Evolutionary conservation across 805 yeast genomes (phyloP).

Genomic region (Nakazawaea wickerhamii): DNA sequence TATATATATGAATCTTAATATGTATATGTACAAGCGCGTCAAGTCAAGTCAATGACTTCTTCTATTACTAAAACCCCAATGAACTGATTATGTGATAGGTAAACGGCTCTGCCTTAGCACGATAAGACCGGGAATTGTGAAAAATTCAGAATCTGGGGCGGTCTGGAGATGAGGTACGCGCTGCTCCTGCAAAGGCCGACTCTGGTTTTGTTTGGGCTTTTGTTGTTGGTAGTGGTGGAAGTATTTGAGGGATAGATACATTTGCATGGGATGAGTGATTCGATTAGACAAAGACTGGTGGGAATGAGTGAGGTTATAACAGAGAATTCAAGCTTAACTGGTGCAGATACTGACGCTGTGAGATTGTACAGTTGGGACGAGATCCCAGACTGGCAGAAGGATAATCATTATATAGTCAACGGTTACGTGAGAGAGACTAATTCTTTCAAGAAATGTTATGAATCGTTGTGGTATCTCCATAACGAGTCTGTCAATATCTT

Average conservation of each 20-base stretch:
- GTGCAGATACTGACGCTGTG: too few relatives aligned
- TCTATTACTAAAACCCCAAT: too few relatives aligned
- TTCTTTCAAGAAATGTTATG: slow-evolving; percentile 32
- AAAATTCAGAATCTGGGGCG: background rate
- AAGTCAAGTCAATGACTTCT: too few relatives aligned
- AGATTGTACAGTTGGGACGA: slow-evolving; percentile 31
- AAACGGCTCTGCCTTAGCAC: background rate
- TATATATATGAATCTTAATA: too few relatives aligned
- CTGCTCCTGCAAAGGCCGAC: background rate
- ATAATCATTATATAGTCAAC: slow-evolving; percentile 44
- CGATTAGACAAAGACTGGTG: too few relatives aligned
- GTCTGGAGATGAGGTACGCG: background rate
- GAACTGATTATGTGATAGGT: too few relatives aligned
- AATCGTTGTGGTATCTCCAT: slow-evolving; percentile 40
- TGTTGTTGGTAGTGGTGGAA: too few relatives aligned
- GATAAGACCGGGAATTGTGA: background rate
- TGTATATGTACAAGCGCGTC: background rate
- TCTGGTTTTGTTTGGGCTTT: too few relatives aligned
- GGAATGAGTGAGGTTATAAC: too few relatives aligned
- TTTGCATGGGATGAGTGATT: too few relatives aligned
- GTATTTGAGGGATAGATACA: too few relatives aligned
- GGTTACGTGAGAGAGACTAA: slow-evolving; percentile 47
- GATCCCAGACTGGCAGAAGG: slow-evolving; percentile 51
- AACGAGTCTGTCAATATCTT: slow-evolving; percentile 51
- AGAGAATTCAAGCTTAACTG: too few relatives aligned